phyloP scores from a whole-genome alignment of 148 eudicot genomes.

The Amaranthus palmeri region DNA sequence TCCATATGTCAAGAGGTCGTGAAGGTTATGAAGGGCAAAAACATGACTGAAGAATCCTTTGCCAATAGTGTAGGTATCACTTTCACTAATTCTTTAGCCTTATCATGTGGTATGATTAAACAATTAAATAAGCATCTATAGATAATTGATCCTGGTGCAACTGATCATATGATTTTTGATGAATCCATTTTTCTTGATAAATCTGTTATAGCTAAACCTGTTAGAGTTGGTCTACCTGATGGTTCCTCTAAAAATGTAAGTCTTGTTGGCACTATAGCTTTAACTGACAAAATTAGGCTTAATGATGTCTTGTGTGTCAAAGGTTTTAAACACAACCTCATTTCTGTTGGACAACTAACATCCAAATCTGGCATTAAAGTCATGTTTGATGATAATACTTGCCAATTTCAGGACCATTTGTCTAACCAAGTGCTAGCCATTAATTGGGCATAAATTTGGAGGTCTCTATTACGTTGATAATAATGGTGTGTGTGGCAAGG shows the following conservation, averaged over 20 bases:
- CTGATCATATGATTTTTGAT: too few relatives aligned
- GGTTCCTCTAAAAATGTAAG: not conserved
- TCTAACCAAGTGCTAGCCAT: too few relatives aligned
- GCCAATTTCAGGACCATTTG: too few relatives aligned
- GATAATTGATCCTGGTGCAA: not conserved
- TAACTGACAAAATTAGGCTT: too few relatives aligned
- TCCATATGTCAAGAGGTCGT: not conserved
- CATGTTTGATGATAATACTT: too few relatives aligned
- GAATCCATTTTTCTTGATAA: not conserved
- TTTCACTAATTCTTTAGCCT: too few relatives aligned
- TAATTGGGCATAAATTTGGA: too few relatives aligned
- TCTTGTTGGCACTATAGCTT: not conserved
- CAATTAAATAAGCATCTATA: too few relatives aligned
- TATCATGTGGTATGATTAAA: too few relatives aligned
- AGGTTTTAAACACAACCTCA: not conserved
- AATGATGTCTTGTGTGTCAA: not conserved
- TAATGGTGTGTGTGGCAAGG: too few relatives aligned
- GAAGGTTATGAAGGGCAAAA: constrained; percentile 3
- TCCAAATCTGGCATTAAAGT: not conserved
- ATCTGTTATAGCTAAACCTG: not conserved
- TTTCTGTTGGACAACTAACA: not conserved
- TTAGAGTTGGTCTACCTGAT: not conserved
- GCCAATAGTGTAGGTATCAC: too few relatives aligned
- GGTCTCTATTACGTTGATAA: too few relatives aligned
- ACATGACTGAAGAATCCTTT: not conserved